phyloP scores from a whole-genome alignment of 768 basidiomycete species.

The Naganishia vaughanmartiniae region DNA sequence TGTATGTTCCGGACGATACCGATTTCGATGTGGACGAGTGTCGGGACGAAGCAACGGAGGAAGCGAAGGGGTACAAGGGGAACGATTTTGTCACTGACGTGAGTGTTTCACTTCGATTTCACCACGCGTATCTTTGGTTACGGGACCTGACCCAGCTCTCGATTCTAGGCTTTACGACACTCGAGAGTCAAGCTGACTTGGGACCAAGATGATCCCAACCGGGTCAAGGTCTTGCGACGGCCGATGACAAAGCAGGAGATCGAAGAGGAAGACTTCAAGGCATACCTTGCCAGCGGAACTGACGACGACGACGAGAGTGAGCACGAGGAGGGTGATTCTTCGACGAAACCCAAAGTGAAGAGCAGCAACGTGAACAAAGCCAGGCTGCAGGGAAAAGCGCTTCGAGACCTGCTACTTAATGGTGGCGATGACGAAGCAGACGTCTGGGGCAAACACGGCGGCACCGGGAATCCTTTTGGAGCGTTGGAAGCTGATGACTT shows the following conservation, averaged over 20 bases:
- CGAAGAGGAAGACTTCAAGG: slow-evolving; percentile 84
- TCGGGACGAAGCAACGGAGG: slow-evolving; percentile 78
- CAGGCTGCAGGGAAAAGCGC: slow-evolving; percentile 49
- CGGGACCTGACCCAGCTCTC: neutral
- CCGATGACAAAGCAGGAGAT: slow-evolving; percentile 77
- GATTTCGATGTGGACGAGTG: slow-evolving; percentile 68
- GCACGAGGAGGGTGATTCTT: slow-evolving; percentile 10
- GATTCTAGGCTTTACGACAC: slow-evolving; percentile 79
- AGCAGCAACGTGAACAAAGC: slow-evolving; percentile 51
- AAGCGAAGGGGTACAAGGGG: slow-evolving; percentile 64
- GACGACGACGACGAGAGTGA: slow-evolving; percentile 55
- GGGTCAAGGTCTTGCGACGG: slow-evolving; percentile 74
- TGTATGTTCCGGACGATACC: slow-evolving; percentile 89
- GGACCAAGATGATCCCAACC: slow-evolving; percentile 95
- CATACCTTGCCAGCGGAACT: slow-evolving; percentile 66
- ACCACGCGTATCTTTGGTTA: neutral
- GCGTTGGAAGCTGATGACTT: slow-evolving; percentile 35
- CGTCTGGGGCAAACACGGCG: slow-evolving; percentile 65
- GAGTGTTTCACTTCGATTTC: slow-evolving; percentile 45
- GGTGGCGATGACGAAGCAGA: slow-evolving; percentile 64
- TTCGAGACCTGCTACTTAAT: slow-evolving; percentile 73
- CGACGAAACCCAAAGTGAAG: slow-evolving; percentile 18
- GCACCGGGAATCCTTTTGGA: slow-evolving; percentile 52
- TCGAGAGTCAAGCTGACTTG: slow-evolving; percentile 97
- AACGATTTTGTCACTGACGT: slow-evolving; percentile 93